Evolutionary conservation across 805 yeast genomes (phyloP), one percentile per base, ranked within the genome.

Genomic region (Maudiozyma serrabonitensis): DNA sequence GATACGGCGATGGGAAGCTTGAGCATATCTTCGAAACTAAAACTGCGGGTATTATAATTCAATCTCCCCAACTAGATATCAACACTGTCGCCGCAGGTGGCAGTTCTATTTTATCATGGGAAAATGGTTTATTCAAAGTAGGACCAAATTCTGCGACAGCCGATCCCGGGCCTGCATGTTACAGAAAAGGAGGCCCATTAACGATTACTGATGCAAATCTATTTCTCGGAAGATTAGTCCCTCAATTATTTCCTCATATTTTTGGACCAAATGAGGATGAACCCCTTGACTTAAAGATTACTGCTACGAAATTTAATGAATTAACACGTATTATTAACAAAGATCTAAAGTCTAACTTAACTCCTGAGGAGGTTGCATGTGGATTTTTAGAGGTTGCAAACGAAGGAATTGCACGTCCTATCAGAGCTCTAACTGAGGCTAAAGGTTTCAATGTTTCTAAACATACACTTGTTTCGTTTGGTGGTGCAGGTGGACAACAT

Each of bases 401-500:
- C 58, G 95, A 86, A 58, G 72, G 89, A 1, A 88, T 88, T 95
- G 85, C 93, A n/a, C 75, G 95, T 53, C 95, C 96, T 2, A 85
- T 88, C 48, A 74, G 96, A 51, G 81, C 84, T 41, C 69, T 88
- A 47, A 87, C 95, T 0, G 96, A 87, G 62, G 87, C 91, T 1
- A 86, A 81, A 60, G 96, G 96, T 4, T 80, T 81, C 59, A 73
- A 78, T 41, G 74, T 81, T 0, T 63, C 84, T 9, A 70, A 75
- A 11, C 95, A 88, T 63, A 69, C 83, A 50, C 68, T 88, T 51
- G 95, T 89, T 1, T 76, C 91, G 2, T 88, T 88, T 68, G 96
- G 96, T 44, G 96, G 96, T 45, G 95, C 95, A 25, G 96, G 96
- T 48, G 96, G 96, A 8, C 96, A 88, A 67, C 90, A 86, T 65